Conservation (phyloP, 352 stramenopile species). For the Phytophthora boehmeriae region DNA sequence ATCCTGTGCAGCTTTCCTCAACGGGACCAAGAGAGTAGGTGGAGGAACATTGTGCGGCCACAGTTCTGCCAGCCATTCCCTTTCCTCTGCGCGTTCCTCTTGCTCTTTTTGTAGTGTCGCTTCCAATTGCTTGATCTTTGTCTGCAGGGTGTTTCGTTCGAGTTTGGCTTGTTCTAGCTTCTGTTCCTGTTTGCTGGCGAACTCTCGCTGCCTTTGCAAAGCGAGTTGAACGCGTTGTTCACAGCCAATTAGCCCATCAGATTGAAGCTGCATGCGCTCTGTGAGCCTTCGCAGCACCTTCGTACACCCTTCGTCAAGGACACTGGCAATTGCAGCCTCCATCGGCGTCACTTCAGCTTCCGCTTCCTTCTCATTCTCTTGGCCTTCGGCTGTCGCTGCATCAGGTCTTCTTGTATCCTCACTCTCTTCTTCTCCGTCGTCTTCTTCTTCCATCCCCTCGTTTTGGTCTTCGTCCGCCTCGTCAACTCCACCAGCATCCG, state of each 20-base stretch:
- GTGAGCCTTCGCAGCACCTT: conserved; percentile 18
- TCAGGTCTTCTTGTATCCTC: not conserved
- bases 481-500: not conserved
- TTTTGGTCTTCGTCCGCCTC: conserved; percentile 7
- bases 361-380: conserved; percentile 1
- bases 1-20: conserved; percentile 24
- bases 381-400: not conserved
- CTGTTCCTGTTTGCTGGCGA: conserved; percentile 5
- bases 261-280: conserved; percentile 11
- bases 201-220: conserved; percentile 6
- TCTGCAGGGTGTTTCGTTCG: conserved; percentile 12
- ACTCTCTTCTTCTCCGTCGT: conserved; percentile 6
- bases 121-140: conserved; percentile 22
- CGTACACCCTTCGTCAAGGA: conserved; percentile 26
- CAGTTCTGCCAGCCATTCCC: conserved; percentile 63
- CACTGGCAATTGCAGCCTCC: conserved; percentile 23
- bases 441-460: not conserved
- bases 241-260: conserved; percentile 10
- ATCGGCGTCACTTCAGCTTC: conserved; percentile 19
- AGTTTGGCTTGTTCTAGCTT: conserved; percentile 3
- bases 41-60: conserved; percentile 66
- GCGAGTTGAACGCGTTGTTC: conserved; percentile 16
- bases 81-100: conserved; percentile 59
- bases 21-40: conserved; percentile 58
- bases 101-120: conserved; percentile 40